Base-by-base conservation (phyloP, 495 filamentous ascomycete genomes). In the Hypoxylon intermedium region DNA sequence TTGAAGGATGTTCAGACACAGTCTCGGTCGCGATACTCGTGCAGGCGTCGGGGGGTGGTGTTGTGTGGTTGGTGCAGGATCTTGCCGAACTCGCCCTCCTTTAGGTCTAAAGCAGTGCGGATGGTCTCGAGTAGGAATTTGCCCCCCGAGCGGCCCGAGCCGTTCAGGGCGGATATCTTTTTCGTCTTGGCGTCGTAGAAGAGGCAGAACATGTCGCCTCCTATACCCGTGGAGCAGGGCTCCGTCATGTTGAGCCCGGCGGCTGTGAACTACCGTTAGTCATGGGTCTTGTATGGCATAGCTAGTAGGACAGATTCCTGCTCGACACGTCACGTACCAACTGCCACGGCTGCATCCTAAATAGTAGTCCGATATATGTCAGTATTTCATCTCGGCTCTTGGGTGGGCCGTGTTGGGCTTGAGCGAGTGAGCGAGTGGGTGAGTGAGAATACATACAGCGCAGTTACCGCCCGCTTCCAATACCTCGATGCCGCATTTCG, bases 161-260 rank as follows among this genome's bases (percentile, higher is more conserved):
- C 95, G 74, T 98, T 98, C 59, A 98, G 74, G 6, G 90, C 89
- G 56, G 85, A 87, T 9, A 97, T 85, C 53, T 87, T 90, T 65
- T 87, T 87, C 0, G 87, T 93, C 61, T 88, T 84, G 44, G 90
- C 88, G 67, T 91, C 82, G 76, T 95, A 98, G 81, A 87, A 98
- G 7, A 98, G 86, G 72, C 91, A 96, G 80, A 98, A 98, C 86
- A 97, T 92, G 75, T 98, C 94, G 26, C 94, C 94, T 55, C 95
- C 94, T 59, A 98, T 97, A n/a, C 94, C 94, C 2, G 94, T 98
- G 0, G 88, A 92, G 34, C 87, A 84, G 9, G 94, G 95, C 68
- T 98, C 95, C 3, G 95, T 96, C 72, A 98, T 85, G 75, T 97
- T 97, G 20, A 98, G 75, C 21, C 83, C 91, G 31, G 94, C 94